Evolutionary conservation across 2,329 filamentous ascomycete genomes (phyloP), one percentile per base, ranked within the genome.

Genomic region (Trichophyton schoenleinii): DNA sequence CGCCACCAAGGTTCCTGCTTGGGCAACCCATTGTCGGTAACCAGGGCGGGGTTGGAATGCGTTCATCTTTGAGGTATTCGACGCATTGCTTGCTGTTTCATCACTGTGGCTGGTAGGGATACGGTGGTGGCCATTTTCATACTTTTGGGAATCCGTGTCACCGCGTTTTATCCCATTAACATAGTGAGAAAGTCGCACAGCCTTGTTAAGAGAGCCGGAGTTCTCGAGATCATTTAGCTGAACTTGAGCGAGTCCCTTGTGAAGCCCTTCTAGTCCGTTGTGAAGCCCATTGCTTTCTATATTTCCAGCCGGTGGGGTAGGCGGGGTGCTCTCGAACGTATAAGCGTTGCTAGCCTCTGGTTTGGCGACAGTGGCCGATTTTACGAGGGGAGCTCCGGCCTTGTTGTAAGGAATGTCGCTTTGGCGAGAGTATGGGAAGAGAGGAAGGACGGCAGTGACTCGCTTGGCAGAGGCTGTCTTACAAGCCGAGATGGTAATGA

Each of bases 401-500:
- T 97, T 97, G 79, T 96, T 95, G 79, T 97, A 99, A 18, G 94
- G 94, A 64, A 96, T 85, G 72, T 99, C 94, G 67, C 90, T 92
- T 74, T 99, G 94, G 69, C 94, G 84, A 63, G 91, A 96, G 79
- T 99, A 99, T 0, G 94, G 94, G 76, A 99, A 99, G 60, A 97
- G 82, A 44, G 94, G 94, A 57, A 96, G 84, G 55, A 99, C 91
- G 60, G 90, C 94, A 48, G 92, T 97, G 69, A 99, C 91, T 69
- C 90, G 83, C 74, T 88, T 90, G 34, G 94, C 94, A 46, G 91
- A 96, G 68, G 91, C 91, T 11, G 88, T 87, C 77, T 96, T 95
- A 84, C 94, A 97, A 64, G 94, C 94, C n/a, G 90, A 95, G 69
- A 97, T 92, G 78, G 94, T 96, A 77, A 97, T 96, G 74, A 95